phyloP scores from a whole-genome alignment of 148 eudicot species.

The Simmondsia chinensis region DNA sequence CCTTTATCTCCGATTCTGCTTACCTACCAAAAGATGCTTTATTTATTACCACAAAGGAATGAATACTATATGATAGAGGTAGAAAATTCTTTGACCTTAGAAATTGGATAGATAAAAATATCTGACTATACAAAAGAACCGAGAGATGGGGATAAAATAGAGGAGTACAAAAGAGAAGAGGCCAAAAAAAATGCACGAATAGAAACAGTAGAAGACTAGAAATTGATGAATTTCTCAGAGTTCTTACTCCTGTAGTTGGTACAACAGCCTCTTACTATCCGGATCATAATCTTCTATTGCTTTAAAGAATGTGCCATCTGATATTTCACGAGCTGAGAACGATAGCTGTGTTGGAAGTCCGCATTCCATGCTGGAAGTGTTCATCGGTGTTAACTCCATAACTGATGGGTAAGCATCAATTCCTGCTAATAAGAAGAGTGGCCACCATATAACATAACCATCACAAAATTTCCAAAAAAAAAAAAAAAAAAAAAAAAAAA shows the following conservation, averaged over 20 bases:
- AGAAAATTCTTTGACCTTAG: too few species aligned
- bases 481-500: too few species aligned
- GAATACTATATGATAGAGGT: too few species aligned
- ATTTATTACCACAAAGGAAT: too few species aligned
- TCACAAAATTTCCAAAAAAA: too few species aligned
- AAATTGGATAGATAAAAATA: too few species aligned
- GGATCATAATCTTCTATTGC: constrained; percentile 90
- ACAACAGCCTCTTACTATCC: constrained; percentile 62
- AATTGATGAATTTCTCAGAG: background rate
- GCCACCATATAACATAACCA: background rate
- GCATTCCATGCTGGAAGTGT: constrained; percentile 61
- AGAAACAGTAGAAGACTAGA: background rate
- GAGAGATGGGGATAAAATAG: too few species aligned
- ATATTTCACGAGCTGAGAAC: constrained; percentile 77
- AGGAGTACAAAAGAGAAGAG: too few species aligned
- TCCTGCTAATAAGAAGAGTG: constrained; percentile 26
- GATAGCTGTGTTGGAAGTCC: constrained; percentile 80
- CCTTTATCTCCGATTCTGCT: too few species aligned
- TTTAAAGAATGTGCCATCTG: constrained; percentile 90
- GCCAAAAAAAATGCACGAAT: too few species aligned
- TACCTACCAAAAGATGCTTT: too few species aligned
- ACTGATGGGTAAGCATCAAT: constrained; percentile 68
- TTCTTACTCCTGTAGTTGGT: constrained; percentile 66
- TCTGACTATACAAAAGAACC: too few species aligned
- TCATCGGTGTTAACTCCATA: constrained; percentile 33